These are phyloP conservation scores for Salix viminalis DNA, from an alignment of 345 rosid species.

Conservation along the genomic window DNA sequence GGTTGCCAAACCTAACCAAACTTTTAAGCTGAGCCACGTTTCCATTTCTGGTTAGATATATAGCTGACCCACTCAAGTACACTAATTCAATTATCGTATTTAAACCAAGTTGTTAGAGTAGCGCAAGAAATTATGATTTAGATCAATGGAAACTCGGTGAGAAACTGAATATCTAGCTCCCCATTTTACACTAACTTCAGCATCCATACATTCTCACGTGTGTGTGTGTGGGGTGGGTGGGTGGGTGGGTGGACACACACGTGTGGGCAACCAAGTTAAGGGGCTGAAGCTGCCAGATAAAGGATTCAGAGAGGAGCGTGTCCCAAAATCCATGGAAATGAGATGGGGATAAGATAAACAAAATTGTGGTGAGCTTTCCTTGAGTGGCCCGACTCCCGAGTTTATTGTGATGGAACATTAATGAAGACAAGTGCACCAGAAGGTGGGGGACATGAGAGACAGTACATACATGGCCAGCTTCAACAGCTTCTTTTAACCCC, in stretches of 20 bases:
- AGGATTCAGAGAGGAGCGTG: neutral
- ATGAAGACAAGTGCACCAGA: neutral
- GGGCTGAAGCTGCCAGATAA: neutral
- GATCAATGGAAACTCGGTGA: no score
- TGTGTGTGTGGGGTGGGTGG: no score
- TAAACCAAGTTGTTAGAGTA: no score
- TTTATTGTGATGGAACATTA: neutral
- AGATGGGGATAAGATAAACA: neutral
- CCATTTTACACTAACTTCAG: no score
- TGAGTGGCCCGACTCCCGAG: neutral
- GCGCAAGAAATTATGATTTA: no score
- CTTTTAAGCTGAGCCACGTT: neutral
- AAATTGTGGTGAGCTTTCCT: neutral
- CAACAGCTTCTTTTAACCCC: no score
- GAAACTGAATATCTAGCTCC: no score
- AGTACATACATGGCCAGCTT: neutral
- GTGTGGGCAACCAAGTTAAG: neutral
- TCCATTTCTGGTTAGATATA: neutral
- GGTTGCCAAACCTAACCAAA: slow-evolving; percentile 13
- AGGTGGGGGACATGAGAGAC: neutral
- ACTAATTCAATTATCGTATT: no score
- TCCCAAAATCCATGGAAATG: neutral
- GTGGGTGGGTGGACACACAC: no score
- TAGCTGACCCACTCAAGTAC: neutral
- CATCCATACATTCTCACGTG: no score